Base-by-base conservation (phyloP, 352 stramenopile genomes). In the Pythium myriotylum region DNA sequence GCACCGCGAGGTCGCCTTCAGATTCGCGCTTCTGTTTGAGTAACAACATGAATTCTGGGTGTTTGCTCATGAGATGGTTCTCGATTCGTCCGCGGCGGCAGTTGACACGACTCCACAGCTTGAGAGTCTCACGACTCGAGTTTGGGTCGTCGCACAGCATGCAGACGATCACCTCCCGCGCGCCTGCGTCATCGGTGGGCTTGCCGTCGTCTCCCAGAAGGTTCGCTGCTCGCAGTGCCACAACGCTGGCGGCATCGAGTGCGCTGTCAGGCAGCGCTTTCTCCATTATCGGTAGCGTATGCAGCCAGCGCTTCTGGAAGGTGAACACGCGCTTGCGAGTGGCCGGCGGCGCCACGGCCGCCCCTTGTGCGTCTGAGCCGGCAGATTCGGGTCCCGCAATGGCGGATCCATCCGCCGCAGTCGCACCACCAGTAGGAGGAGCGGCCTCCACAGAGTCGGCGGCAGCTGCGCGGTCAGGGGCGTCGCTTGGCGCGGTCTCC, bases 261-360 rank as follows among this genome's bases (percentile, higher is more conserved):
- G 71, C 61, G 32, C 53, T 59, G n/a, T 81, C 77, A 0, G 76
- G 62, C 2, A 90, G 58, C n/a, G 74, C 70, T 26, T 82, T 85
- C 70, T 92, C 81, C 39, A 88, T 77, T 54, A 92, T 92, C 26
- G 83, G 83, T n/a, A 92, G 75, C 54, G 83, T 79, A 58, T 90
- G 79, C 42, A 90, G 62, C 83, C 83, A 92, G 19, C 83, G 72
- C 66, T 88, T 89, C 62, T 92, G 83, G 66, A 92, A 92, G 48
- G 81, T 86, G 59, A 92, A 92, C 41, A 92, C 72, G 42, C 83
- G 83, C 60, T 92, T 92, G 55, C 81, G 76, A 19, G 42, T 4
- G 29, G 22, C 20, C 35, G 33, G 33, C 47, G 29, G 62, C 20
- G 33, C 16, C 23, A 16, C 20, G 12, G 27, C 46, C 37, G 47